Evolutionary conservation across 306 rosid species (phyloP).

Genomic region (Cucurbita argyrosperma): DNA sequence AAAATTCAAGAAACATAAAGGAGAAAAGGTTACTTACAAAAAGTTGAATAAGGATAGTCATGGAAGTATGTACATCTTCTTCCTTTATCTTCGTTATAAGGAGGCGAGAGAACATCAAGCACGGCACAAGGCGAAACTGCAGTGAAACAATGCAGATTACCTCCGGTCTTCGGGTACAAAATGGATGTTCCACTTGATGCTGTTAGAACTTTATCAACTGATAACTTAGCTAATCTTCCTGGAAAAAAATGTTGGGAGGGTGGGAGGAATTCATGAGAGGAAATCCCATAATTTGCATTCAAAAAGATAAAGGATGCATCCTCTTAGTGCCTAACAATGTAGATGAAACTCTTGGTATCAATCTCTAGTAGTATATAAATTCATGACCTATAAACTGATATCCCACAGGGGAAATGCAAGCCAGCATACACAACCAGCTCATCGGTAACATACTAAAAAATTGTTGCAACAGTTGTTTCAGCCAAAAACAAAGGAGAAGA

Average conservation of each 20-base stretch:
- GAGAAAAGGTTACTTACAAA: constrained; percentile 33
- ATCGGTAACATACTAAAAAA: neutral
- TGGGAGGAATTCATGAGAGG: no score
- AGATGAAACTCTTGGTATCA: neutral
- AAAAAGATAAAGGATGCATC: neutral
- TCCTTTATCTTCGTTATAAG: constrained; percentile 66
- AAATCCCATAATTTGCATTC: neutral
- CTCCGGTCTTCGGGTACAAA: constrained; percentile 66
- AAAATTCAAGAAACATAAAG: neutral
- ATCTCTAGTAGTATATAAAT: neutral
- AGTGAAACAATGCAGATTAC: constrained; percentile 83
- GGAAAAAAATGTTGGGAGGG: neutral
- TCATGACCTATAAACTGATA: neutral
- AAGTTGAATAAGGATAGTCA: constrained; percentile 62
- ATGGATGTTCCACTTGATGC: constrained; percentile 63
- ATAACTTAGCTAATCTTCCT: constrained; percentile 75
- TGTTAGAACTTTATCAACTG: constrained; percentile 54
- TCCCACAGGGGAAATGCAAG: neutral
- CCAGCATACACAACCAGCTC: neutral
- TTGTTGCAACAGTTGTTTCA: neutral
- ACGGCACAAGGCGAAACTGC: constrained; percentile 81
- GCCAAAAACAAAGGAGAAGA: neutral
- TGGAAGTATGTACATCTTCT: constrained; percentile 74
- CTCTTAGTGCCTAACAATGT: neutral
- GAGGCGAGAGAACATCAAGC: constrained; percentile 77